Evolutionary conservation across 2,329 filamentous ascomycete genomes (phyloP).

Genomic region (Apiospora sp.): DNA sequence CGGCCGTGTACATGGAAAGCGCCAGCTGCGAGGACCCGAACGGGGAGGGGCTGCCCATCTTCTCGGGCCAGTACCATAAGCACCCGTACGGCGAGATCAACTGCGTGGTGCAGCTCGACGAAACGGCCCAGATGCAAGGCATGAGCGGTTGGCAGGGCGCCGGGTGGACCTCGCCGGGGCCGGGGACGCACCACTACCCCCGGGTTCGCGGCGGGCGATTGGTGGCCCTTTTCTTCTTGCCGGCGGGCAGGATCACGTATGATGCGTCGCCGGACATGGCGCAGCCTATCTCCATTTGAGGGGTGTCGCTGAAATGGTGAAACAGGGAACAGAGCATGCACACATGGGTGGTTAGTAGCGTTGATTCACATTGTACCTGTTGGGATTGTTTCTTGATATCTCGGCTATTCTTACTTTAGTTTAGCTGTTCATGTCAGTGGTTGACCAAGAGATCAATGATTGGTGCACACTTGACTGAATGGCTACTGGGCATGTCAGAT

Average conservation of each 20-base stretch:
- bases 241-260: constrained; percentile 61
- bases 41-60: constrained; percentile 32
- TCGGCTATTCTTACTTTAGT: background rate
- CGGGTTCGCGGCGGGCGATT: constrained; percentile 57
- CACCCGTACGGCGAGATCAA: constrained; percentile 65
- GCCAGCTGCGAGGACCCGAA: constrained; percentile 31
- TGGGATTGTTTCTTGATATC: background rate
- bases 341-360: background rate
- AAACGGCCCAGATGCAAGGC: constrained; percentile 58
- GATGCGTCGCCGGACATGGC: constrained; percentile 51
- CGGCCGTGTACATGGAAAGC: constrained; percentile 64
- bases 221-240: constrained; percentile 63
- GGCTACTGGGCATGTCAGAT: background rate
- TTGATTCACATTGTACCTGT: background rate
- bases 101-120: constrained; percentile 59
- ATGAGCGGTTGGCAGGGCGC: constrained; percentile 64
- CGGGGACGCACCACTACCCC: constrained; percentile 65
- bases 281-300: constrained; percentile 42
- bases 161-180: constrained; percentile 62
- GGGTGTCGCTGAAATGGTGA: background rate
- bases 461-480: background rate
- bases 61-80: constrained; percentile 60
- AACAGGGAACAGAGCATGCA: background rate
- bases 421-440: background rate
- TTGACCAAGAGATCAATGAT: background rate